Evolutionary conservation across 202 grass and related monocot species (phyloP), one percentile per base, ranked within the genome.

Genomic region (Musa balbisiana): DNA sequence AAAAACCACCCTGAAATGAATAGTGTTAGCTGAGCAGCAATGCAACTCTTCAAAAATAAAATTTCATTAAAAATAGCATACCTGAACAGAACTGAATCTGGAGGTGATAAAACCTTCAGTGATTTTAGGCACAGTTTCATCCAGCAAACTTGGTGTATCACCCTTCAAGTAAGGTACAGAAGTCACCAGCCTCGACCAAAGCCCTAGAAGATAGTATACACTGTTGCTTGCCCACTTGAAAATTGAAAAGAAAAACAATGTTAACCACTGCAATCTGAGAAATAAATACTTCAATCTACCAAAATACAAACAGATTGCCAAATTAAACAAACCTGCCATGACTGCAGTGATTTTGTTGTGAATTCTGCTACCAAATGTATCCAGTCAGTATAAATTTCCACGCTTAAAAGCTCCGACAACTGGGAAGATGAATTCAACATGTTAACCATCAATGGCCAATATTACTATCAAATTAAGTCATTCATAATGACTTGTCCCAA

Each of bases 161-260:
- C 95, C 87, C 87, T 99, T 99, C 85, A 99, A 86, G 81, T 99
- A 99, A 85, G 95, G 95, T 29, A 99, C 87, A 43, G 95, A 99
- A 78, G 95, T 99, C 71, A 99, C 95, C 81, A 99, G 71, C 80
- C 91, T 89, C 56, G 91, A 99, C 95, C 95, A 99, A 62, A 99
- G 89, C 33, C 95, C 88, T 69, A 99, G 77, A 81, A 99, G 88
- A 79, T 99, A 99, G 80, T 95, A 99, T 29, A 99, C 83, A 82
- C 95, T 99, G 62, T 83, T 99, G 85, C 95, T 95, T 63, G 91
- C 95, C 95, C 95, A 99, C 95, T 99, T 49, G 60, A 82, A 60
- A 89, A 82, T 55, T 76, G 72, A 83, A 24, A 81, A 55, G 13
- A n/a, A 10, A 80, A 49, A 80, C 49, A 81, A 87, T 14, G 84